phyloP scores from a whole-genome alignment of 306 rosid genomes.

The Acmispon strigosus region DNA sequence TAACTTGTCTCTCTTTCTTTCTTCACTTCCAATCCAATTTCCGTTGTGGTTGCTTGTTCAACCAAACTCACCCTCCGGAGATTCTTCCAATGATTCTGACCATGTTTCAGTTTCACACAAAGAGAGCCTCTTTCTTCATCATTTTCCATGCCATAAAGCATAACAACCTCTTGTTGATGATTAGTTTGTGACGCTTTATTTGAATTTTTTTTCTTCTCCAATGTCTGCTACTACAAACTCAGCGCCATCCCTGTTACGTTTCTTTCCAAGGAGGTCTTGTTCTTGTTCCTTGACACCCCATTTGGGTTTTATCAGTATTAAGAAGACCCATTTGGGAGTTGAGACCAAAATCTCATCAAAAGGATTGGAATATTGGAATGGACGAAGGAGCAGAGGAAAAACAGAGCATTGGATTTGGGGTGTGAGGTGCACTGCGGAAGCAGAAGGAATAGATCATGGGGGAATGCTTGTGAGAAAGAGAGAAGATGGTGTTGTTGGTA shows the following conservation, averaged over 20 bases:
- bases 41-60: not conserved
- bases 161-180: not conserved
- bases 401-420: slow-evolving; percentile 11
- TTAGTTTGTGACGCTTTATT: not conserved
- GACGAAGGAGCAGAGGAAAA: not conserved
- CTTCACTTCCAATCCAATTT: slow-evolving; percentile 8
- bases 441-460: slow-evolving; percentile 60
- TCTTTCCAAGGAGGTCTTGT: not conserved
- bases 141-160: not conserved
- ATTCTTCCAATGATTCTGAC: not conserved
- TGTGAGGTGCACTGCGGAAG: slow-evolving; percentile 61
- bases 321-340: slow-evolving; percentile 31
- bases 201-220: not conserved
- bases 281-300: slow-evolving; percentile 16
- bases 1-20: not conserved
- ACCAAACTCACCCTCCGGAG: slow-evolving; percentile 12
- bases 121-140: not conserved
- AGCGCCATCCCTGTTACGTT: slow-evolving; percentile 9
- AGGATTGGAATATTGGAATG: slow-evolving; percentile 20
- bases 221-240: slow-evolving; percentile 31
- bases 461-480: slow-evolving; percentile 43
- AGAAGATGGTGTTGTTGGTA: slow-evolving; percentile 5
- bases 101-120: not conserved
- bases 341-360: slow-evolving; percentile 14
- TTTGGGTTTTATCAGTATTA: slow-evolving; percentile 19